Evolutionary conservation across 2,329 filamentous ascomycete species (phyloP).

Genomic region (Hymenoscyphus fructigenus): DNA sequence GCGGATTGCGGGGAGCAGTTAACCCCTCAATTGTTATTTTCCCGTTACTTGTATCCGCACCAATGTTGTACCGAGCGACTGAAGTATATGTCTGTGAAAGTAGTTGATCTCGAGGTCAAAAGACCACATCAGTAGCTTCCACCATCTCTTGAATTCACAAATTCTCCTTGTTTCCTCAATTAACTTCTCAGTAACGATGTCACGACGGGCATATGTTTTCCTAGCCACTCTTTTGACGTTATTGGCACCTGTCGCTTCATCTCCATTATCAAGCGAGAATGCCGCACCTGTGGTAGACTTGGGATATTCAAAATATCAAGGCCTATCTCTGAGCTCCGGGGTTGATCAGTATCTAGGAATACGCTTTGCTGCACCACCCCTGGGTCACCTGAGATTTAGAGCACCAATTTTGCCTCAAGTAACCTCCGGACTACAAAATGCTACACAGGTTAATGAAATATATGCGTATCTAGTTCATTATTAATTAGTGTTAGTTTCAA

Average conservation of each 20-base stretch:
- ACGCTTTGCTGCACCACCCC: constrained; percentile 67
- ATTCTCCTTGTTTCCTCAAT: background rate
- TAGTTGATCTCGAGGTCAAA: background rate
- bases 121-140: background rate
- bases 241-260: background rate
- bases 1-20: background rate
- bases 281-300: constrained; percentile 51
- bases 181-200: background rate
- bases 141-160: background rate
- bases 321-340: constrained; percentile 51
- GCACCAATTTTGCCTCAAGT: constrained; percentile 48
- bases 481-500: constrained; percentile 40
- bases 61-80: no score
- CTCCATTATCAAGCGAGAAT: background rate
- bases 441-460: constrained; percentile 16
- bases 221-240: background rate
- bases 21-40: constrained; percentile 3
- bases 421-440: constrained; percentile 22
- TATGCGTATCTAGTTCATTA: background rate
- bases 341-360: constrained; percentile 72
- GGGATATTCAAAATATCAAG: constrained; percentile 65
- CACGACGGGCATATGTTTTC: background rate
- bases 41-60: background rate
- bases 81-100: no score
- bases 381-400: constrained; percentile 63